These are phyloP conservation scores for Candida adriatica DNA, from an alignment of 805 yeast species.

Conservation along the genomic window DNA sequence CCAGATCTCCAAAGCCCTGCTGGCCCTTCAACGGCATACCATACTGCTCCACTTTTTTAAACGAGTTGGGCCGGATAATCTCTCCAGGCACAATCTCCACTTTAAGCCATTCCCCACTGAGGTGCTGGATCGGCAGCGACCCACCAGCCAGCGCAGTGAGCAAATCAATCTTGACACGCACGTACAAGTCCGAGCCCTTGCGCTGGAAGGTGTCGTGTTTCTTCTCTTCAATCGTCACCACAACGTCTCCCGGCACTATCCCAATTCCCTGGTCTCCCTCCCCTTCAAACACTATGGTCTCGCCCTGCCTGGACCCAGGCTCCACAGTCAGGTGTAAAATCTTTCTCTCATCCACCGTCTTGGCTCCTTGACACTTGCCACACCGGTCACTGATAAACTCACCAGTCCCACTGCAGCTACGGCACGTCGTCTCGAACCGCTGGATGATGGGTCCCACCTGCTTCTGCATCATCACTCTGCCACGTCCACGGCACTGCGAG, in stretches of 20 bases:
- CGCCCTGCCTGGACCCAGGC: constrained; percentile 51
- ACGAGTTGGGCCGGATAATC: constrained; percentile 39
- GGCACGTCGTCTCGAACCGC: constrained; percentile 37
- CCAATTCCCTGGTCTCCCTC: constrained; percentile 61
- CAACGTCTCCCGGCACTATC: constrained; percentile 60
- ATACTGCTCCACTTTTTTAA: constrained; percentile 40
- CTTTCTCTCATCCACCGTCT: constrained; percentile 40
- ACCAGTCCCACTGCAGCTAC: constrained; percentile 38
- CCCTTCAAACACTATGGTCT: constrained; percentile 44
- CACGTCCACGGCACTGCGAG: constrained; percentile 35
- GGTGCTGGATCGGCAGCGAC: constrained; percentile 28
- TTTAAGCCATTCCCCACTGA: constrained; percentile 31
- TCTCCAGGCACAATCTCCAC: constrained; percentile 44
- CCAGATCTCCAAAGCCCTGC: constrained; percentile 42
- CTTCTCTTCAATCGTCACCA: constrained; percentile 42
- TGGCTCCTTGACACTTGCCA: constrained; percentile 37
- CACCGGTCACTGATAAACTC: constrained; percentile 31
- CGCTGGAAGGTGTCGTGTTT: constrained; percentile 32
- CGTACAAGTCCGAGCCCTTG: constrained; percentile 36
- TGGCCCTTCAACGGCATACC: constrained; percentile 51
- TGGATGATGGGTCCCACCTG: constrained; percentile 41
- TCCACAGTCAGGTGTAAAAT: constrained; percentile 45
- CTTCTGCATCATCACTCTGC: constrained; percentile 32
- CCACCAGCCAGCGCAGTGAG: constrained; percentile 58
- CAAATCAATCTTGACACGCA: constrained; percentile 41